Conservation (phyloP, 2,329 filamentous ascomycete species). For the Leptographium radiaticola region DNA sequence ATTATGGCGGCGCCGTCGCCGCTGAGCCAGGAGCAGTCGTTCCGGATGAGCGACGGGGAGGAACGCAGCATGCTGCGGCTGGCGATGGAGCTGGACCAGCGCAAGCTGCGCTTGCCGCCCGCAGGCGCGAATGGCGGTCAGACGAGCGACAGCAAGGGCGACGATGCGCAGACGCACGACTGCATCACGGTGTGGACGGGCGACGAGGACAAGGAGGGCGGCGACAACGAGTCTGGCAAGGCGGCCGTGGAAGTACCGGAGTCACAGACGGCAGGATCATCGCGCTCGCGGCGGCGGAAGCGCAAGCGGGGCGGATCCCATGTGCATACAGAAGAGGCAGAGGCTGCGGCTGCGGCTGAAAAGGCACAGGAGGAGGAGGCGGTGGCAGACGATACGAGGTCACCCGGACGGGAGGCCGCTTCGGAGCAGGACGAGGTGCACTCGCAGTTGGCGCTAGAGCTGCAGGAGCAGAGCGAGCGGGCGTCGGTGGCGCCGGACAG, state of each 20-base stretch:
- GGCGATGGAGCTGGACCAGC: conserved; percentile 34
- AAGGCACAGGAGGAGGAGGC: too few relatives aligned
- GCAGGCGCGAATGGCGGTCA: conserved; percentile 9
- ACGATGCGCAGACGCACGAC: conserved; percentile 9
- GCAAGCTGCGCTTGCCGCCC: conserved; percentile 1
- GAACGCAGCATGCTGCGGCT: conserved; percentile 35
- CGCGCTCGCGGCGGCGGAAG: conserved; percentile 6
- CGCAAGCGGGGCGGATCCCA: background rate
- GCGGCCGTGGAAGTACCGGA: background rate
- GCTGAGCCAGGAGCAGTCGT: conserved; percentile 17
- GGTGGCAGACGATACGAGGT: background rate
- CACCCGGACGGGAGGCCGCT: background rate
- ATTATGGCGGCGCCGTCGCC: background rate
- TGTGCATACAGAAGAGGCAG: too few relatives aligned
- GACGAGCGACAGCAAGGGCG: conserved; percentile 7
- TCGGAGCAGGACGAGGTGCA: conserved; percentile 15
- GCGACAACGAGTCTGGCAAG: conserved; percentile 2
- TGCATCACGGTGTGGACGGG: conserved; percentile 20
- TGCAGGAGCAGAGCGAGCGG: conserved; percentile 12
- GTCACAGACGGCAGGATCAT: background rate
- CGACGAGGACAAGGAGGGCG: conserved; percentile 6
- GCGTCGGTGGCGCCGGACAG: background rate
- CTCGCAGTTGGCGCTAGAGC: conserved; percentile 15
- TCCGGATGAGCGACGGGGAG: conserved; percentile 29
- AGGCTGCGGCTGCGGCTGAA: too few relatives aligned